These are phyloP conservation scores for Phascolomyces articulosus DNA, from an alignment of 371 early-diverging fungal species.

Conservation along the genomic window DNA sequence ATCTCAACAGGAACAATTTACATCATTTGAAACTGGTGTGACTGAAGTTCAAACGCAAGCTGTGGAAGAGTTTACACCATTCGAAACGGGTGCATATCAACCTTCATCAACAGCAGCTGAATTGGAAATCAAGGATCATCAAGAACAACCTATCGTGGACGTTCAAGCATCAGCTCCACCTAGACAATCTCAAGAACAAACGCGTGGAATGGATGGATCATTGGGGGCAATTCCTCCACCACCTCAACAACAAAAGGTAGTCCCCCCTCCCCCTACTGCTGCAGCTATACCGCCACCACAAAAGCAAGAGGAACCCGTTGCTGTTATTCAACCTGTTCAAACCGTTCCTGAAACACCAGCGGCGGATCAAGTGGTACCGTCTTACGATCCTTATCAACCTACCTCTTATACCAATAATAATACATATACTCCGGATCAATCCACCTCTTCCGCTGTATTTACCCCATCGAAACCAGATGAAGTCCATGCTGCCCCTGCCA, in stretches of 20 bases:
- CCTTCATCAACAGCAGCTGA: constrained; percentile 1
- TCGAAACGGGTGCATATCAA: constrained; percentile 6
- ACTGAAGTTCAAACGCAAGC: constrained; percentile 2
- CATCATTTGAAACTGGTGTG: background rate
- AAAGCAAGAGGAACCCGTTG: background rate
- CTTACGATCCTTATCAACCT: background rate
- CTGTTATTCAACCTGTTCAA: background rate
- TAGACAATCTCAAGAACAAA: background rate
- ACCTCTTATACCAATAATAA: background rate
- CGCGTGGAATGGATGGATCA: background rate
- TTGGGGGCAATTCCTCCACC: background rate
- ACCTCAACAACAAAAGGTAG: background rate
- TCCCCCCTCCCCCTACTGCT: background rate
- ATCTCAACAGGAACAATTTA: background rate
- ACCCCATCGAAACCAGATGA: constrained; percentile 17
- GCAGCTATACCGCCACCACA: background rate
- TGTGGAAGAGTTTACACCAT: constrained; percentile 2
- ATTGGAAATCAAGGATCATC: constrained; percentile 7
- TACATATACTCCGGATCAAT: constrained; percentile 2
- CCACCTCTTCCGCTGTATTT: constrained; percentile 22
- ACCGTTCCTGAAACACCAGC: background rate
- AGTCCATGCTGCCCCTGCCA: background rate
- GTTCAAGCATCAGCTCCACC: background rate
- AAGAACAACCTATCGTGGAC: background rate
- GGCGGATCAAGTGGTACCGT: constrained; percentile 4